Conservation (phyloP, 2,329 filamentous ascomycete species). For the Macroventuria anomochaeta region DNA sequence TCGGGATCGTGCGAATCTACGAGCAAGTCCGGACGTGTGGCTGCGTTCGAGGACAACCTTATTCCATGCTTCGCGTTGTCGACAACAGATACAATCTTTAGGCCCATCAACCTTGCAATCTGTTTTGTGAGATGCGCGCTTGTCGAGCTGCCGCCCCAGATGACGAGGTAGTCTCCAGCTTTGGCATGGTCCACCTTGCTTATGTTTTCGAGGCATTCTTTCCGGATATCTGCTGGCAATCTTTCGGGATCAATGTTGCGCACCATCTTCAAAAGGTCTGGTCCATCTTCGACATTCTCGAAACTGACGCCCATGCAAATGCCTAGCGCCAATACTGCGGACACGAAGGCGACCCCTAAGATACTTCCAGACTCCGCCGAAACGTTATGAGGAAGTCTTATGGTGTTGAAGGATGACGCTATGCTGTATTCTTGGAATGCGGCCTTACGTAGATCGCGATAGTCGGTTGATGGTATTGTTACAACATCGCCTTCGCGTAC, state of each 20-base stretch:
- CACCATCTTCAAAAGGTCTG: slow-evolving; percentile 64
- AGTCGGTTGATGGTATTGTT: slow-evolving; percentile 75
- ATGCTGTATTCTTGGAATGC: slow-evolving; percentile 75
- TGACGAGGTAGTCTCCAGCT: slow-evolving; percentile 71
- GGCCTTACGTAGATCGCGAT: slow-evolving; percentile 73
- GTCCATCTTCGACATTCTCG: slow-evolving; percentile 58
- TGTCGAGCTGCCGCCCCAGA: slow-evolving; percentile 77
- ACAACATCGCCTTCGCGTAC: slow-evolving; percentile 53
- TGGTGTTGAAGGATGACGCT: slow-evolving; percentile 69
- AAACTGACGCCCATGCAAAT: slow-evolving; percentile 75
- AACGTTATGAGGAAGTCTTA: slow-evolving; percentile 63
- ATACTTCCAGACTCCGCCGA: slow-evolving; percentile 65
- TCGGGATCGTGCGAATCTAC: slow-evolving; percentile 71
- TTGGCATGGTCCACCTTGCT: slow-evolving; percentile 60
- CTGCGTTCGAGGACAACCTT: slow-evolving; percentile 45
- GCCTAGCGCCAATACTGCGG: slow-evolving; percentile 69
- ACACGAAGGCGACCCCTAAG: slow-evolving; percentile 74
- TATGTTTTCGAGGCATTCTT: slow-evolving; percentile 68
- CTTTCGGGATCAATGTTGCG: slow-evolving; percentile 53
- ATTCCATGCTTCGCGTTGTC: slow-evolving; percentile 70
- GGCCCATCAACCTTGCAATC: slow-evolving; percentile 69
- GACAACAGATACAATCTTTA: slow-evolving; percentile 70
- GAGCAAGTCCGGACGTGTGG: slow-evolving; percentile 65
- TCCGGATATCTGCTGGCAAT: slow-evolving; percentile 66
- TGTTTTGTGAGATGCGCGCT: slow-evolving; percentile 72